phyloP scores from a whole-genome alignment of 495 filamentous ascomycete genomes.

The Lasiosphaeria ovina region DNA sequence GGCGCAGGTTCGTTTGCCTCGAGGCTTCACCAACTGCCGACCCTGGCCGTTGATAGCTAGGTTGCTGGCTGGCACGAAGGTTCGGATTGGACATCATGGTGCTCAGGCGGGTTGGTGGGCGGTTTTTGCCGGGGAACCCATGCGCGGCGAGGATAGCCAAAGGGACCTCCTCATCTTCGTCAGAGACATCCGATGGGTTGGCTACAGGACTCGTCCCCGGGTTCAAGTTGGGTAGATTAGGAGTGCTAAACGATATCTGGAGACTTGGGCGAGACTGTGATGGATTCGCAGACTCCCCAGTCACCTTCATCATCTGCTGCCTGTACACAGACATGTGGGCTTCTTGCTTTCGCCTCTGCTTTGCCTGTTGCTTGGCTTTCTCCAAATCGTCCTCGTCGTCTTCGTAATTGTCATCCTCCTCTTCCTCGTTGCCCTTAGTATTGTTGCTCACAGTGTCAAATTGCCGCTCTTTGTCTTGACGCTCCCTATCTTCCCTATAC shows the following conservation, averaged over 20 bases:
- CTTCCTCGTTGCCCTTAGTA: constrained; percentile 51
- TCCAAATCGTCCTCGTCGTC: constrained; percentile 87
- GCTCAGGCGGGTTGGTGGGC: constrained; percentile 70
- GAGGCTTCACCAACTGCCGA: constrained; percentile 30
- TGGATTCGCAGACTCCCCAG: constrained; percentile 63
- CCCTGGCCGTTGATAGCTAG: constrained; percentile 35
- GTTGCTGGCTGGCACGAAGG: constrained; percentile 47
- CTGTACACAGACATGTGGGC: constrained; percentile 87
- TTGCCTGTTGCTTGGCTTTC: constrained; percentile 66
- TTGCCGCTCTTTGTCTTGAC: constrained; percentile 67
- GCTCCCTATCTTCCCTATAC: constrained; percentile 77
- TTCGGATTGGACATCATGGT: constrained; percentile 65
- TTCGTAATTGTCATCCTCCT: constrained; percentile 59
- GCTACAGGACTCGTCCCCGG: constrained; percentile 20
- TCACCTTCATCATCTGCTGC: constrained; percentile 97
- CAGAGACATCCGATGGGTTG: constrained; percentile 51
- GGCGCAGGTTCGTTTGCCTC: constrained; percentile 32
- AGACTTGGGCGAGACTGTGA: constrained; percentile 40
- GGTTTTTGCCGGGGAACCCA: constrained; percentile 82
- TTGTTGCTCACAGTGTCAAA: constrained; percentile 26
- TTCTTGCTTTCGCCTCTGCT: constrained; percentile 83
- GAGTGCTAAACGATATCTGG: constrained; percentile 54
- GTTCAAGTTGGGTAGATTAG: constrained; percentile 41
- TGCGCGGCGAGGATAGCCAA: constrained; percentile 87
- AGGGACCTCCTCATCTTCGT: constrained; percentile 85